Evolutionary conservation across 768 basidiomycete species (phyloP).

Genomic region (Lyophyllum semitale): DNA sequence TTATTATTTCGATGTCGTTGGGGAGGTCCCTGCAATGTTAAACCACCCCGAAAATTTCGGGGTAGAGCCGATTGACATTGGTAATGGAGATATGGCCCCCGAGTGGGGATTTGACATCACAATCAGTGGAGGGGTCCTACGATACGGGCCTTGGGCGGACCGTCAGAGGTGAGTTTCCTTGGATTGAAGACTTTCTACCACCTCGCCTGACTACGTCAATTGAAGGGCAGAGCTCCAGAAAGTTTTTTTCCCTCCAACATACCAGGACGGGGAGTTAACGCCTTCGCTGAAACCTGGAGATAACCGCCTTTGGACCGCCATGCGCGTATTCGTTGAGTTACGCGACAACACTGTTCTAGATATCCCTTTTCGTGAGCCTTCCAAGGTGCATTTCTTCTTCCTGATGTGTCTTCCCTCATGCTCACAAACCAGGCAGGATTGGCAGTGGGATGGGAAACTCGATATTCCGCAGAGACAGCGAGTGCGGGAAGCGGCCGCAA

Average conservation of each 20-base stretch:
- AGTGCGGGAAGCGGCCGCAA: constrained; percentile 66
- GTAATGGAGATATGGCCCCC: constrained; percentile 85
- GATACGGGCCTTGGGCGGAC: constrained; percentile 97
- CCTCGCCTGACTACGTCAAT: constrained; percentile 4
- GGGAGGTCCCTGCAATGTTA: constrained; percentile 58
- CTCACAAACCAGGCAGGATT: constrained; percentile 55
- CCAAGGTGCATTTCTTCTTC: constrained; percentile 57
- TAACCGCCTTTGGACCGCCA: constrained; percentile 75
- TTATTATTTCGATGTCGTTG: constrained; percentile 87
- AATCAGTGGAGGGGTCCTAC: constrained; percentile 71
- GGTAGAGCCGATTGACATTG: constrained; percentile 64
- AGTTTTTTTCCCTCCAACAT: constrained; percentile 82
- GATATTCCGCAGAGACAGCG: constrained; percentile 50
- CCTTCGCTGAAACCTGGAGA: constrained; percentile 72
- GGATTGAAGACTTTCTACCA: neutral
- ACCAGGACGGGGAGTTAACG: constrained; percentile 61
- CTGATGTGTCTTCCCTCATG: neutral
- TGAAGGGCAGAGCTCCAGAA: constrained; percentile 73
- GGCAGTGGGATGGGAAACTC: constrained; percentile 82
- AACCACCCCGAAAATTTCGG: constrained; percentile 28
- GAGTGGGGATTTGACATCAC: constrained; percentile 93
- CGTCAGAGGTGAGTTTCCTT: constrained; percentile 66
- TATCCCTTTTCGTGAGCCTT: constrained; percentile 89
- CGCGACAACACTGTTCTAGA: constrained; percentile 75
- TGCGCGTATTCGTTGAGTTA: constrained; percentile 83